A percentile compares a stretch with the other conserved stretches of the same genome.
Conservation (phyloP, 2,329 filamentous ascomycete species). For the Fusarium bulbicola region DNA sequence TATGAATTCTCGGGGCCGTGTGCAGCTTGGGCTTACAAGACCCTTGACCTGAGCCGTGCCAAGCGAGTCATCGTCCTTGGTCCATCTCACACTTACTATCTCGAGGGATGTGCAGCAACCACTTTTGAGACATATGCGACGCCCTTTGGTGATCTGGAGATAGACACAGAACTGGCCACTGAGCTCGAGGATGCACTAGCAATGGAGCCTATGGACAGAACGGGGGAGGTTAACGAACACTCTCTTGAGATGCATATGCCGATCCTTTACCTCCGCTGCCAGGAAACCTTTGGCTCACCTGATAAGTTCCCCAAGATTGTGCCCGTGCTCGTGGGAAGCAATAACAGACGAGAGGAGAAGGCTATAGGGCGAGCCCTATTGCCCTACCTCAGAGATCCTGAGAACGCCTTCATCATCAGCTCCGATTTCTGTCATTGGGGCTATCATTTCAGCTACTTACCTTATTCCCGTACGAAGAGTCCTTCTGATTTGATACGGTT, state of each 20-base stretch:
- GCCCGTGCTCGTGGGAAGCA: conserved; percentile 86
- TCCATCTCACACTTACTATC: conserved; percentile 88
- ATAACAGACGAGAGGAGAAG: conserved; percentile 70
- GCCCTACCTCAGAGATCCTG: conserved; percentile 78
- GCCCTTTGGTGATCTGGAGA: conserved; percentile 73
- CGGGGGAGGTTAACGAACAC: conserved; percentile 57
- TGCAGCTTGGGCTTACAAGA: conserved; percentile 94
- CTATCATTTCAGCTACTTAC: conserved; percentile 79
- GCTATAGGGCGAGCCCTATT: conserved; percentile 75
- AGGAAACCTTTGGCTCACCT: conserved; percentile 58
- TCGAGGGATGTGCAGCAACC: conserved; percentile 80
- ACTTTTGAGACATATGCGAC: conserved; percentile 76
- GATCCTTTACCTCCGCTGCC: conserved; percentile 83
- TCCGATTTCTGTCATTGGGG: conserved; percentile 99
- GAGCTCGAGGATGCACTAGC: conserved; percentile 53
- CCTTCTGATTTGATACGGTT: conserved; percentile 53
- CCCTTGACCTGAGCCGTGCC: conserved; percentile 80
- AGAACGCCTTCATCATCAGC: conserved; percentile 86
- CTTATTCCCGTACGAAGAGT: conserved; percentile 66
- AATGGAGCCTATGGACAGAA: conserved; percentile 59
- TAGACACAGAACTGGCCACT: conserved; percentile 68
- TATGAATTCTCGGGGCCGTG: conserved; percentile 92
- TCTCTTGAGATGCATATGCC: conserved; percentile 97
- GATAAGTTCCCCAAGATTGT: conserved; percentile 77
- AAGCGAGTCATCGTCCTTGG: conserved; percentile 93